Base-by-base conservation (phyloP, 306 rosid species). In the Sesbania bispinosa region DNA sequence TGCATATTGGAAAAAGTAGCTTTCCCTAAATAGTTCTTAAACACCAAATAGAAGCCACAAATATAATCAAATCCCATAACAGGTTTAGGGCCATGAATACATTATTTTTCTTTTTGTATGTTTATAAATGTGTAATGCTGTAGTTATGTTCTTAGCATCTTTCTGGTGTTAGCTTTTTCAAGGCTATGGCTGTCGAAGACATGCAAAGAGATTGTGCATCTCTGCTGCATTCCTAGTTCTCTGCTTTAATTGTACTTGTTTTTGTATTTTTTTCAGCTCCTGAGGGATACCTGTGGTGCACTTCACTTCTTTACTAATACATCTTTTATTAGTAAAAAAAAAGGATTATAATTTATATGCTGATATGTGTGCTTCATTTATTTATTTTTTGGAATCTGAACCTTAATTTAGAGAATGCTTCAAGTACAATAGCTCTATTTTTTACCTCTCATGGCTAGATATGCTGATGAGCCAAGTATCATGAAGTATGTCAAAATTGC, bases 401-500 rank as follows among this genome's bases (percentile, higher is more conserved):
- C 30, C 43, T 39, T 27, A 41, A 55, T 27, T 16, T 42, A 58
- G 67, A 41, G 21, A 55, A 70, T 41, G 43, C 35, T 55, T 29
- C 32, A 55, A 11, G 42, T 41, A 16, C 58, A 53, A 38, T 10
- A 54, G 5, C 29, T 41, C 45, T n/a, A n/a, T n/a, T n/a, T 27
- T 10, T 74, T 35, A 27, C 30, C 36, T 48, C 54, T 66, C 30
- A 29, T 78, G 20, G 64, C 58, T 52, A 92, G 98, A 72, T 89
- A 67, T 79, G 86, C 81, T 71, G 88, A 85, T 55, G 98, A 88
- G 76, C 96, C 92, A 26, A 89, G 84, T 82, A 85, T 92, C 65
- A 80, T 88, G 95, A 86, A 73, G 87, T 92, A 92, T 73, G 82
- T 92, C 75, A 92, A 92, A 84, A 89, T 92, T 53, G 98, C 96